A percentile compares a stretch with the other conserved stretches of the same genome.
phyloP scores from a whole-genome alignment of 2,329 filamentous ascomycete genomes.

The Paradendryphiella salina region DNA sequence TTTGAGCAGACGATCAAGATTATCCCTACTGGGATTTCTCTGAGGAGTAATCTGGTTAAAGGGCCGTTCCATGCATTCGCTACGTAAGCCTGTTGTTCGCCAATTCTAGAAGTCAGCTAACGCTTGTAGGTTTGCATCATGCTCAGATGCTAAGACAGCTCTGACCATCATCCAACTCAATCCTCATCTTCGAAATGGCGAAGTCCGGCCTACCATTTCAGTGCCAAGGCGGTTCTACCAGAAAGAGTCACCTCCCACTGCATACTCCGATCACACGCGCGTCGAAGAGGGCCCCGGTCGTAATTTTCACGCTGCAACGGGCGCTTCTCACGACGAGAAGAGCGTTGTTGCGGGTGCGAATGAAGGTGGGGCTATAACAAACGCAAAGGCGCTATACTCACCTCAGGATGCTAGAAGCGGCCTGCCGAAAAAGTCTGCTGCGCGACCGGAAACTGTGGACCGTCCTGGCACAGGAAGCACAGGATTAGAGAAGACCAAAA shows the following conservation, averaged over 20 bases:
- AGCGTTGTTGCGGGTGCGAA: not conserved
- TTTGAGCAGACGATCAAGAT: conserved; percentile 23
- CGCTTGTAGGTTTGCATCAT: conserved; percentile 18
- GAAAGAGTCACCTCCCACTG: conserved; percentile 6
- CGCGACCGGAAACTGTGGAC: conserved; percentile 1
- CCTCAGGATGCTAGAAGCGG: conserved; percentile 45
- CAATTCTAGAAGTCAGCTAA: conserved; percentile 8
- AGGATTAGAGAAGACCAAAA: conserved; percentile 24
- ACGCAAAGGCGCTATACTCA: conserved; percentile 29
- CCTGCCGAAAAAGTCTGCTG: conserved; percentile 22
- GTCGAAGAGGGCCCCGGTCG: not conserved
- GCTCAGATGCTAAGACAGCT: conserved; percentile 20
- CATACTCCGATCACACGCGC: conserved; percentile 1
- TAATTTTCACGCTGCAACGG: conserved; percentile 1
- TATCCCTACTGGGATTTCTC: conserved; percentile 7
- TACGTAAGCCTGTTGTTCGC: conserved; percentile 15
- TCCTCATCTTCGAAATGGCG: conserved; percentile 16
- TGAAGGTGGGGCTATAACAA: not conserved
- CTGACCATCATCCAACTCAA: conserved; percentile 12
- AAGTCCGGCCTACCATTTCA: conserved; percentile 15
- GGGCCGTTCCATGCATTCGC: conserved; percentile 24
- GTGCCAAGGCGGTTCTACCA: conserved; percentile 31
- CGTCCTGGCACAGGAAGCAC: conserved; percentile 15
- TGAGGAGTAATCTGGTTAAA: conserved; percentile 6
- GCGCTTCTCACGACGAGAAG: conserved; percentile 1